Conservation (phyloP, 2,329 filamentous ascomycete species). For the Pestalotiopsis sp. region DNA sequence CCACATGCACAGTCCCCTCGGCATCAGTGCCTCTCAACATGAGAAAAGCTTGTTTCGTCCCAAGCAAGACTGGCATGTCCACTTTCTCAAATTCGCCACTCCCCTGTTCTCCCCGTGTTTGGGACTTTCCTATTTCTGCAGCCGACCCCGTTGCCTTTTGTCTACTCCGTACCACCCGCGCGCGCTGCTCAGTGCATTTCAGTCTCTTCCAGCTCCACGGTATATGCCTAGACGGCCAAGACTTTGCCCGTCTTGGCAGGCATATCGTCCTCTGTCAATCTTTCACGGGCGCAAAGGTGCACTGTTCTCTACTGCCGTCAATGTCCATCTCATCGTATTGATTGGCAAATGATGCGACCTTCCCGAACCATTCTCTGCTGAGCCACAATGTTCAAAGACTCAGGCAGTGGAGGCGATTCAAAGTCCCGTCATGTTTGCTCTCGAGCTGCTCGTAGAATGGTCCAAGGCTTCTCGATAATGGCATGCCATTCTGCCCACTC, state of each 20-base stretch:
- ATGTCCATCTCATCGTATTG: neutral
- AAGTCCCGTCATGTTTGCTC: neutral
- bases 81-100: neutral
- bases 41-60: conserved; percentile 2
- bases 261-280: neutral
- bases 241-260: conserved; percentile 6
- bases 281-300: neutral
- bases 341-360: neutral
- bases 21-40: neutral
- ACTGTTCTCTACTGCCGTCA: neutral
- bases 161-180: neutral
- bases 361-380: neutral
- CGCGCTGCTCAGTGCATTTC: neutral
- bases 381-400: neutral
- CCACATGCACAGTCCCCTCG: neutral
- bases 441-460: neutral
- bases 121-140: neutral
- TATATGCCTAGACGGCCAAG: neutral
- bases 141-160: neutral
- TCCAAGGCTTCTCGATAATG: neutral
- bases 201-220: neutral
- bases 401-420: neutral
- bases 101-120: neutral
- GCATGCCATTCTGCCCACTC: neutral
- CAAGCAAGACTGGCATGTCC: neutral